A percentile compares a stretch with the other conserved stretches of the same genome.
Conservation (phyloP, 306 rosid genomes). For the Prunus kanzakura region DNA sequence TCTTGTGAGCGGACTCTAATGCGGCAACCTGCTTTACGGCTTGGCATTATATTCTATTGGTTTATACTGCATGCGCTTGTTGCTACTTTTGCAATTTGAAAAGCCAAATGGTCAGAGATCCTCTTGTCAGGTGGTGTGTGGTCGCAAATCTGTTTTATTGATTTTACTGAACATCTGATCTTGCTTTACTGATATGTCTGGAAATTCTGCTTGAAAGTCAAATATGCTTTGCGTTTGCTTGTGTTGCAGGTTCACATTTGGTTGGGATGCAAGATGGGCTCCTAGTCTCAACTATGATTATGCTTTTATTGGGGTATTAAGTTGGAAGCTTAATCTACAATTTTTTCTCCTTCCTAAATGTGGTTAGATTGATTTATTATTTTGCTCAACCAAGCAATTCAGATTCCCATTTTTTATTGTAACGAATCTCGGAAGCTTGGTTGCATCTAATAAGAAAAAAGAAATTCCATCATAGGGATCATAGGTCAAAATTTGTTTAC, state of each 20-base stretch:
- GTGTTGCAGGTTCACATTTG: slow-evolving; percentile 31
- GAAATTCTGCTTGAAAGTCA: not conserved
- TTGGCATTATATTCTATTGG: slow-evolving; percentile 87
- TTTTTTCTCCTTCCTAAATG: slow-evolving; percentile 12
- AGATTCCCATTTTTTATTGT: slow-evolving; percentile 35
- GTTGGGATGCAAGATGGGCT: slow-evolving; percentile 5
- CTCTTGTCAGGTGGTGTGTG: slow-evolving; percentile 7
- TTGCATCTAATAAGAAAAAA: slow-evolving; percentile 39
- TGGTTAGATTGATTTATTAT: slow-evolving; percentile 29
- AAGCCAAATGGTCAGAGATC: slow-evolving; percentile 33
- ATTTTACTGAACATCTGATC: not conserved
- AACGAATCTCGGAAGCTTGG: slow-evolving; percentile 47
- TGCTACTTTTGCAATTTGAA: slow-evolving; percentile 72
- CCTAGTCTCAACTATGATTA: not conserved
- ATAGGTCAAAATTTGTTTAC: slow-evolving; percentile 18
- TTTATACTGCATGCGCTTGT: slow-evolving; percentile 81
- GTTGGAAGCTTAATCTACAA: not conserved
- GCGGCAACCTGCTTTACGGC: slow-evolving; percentile 84
- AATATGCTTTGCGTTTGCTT: slow-evolving; percentile 7
- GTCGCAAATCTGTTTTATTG: not conserved
- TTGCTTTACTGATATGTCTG: too few species aligned
- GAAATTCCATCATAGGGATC: slow-evolving; percentile 10
- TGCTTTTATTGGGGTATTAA: not conserved
- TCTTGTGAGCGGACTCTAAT: slow-evolving; percentile 92
- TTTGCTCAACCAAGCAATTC: slow-evolving; percentile 34